Percentiles rank a stretch among this genome's conserved stretches.
These are phyloP conservation scores for Penicillium odoratum DNA, from an alignment of 495 filamentous ascomycete species.

Conservation along the genomic window DNA sequence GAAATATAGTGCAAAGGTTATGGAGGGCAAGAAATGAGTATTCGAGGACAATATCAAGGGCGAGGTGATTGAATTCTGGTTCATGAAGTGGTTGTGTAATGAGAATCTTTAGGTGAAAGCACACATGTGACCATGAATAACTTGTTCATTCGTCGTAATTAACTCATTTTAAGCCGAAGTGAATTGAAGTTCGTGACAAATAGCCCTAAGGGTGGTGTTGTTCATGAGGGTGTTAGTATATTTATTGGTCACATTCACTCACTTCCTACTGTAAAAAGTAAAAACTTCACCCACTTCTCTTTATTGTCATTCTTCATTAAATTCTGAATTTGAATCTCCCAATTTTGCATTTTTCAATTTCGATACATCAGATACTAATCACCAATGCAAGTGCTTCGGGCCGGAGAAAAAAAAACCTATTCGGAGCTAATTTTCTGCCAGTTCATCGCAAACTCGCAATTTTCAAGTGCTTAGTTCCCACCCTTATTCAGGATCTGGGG, in stretches of 20 bases:
- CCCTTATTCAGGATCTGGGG: neutral
- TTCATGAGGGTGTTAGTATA: too few species aligned
- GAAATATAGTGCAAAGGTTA: neutral
- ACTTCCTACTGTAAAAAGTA: too few species aligned
- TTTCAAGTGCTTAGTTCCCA: neutral
- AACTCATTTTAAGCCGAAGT: too few species aligned
- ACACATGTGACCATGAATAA: neutral
- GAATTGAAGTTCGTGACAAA: too few species aligned
- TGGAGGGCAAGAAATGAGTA: neutral
- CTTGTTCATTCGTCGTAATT: too few species aligned
- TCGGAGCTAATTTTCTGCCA: slow-evolving; percentile 4
- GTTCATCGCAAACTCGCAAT: neutral
- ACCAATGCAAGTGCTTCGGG: neutral
- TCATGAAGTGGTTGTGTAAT: neutral
- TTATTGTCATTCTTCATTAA: neutral
- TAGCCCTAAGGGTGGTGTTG: too few species aligned
- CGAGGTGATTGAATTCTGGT: neutral
- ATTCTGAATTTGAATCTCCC: too few species aligned
- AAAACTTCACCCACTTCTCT: too few species aligned
- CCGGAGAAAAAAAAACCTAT: neutral
- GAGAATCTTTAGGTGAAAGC: neutral
- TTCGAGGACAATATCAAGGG: neutral
- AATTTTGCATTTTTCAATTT: neutral
- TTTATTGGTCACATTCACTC: too few species aligned
- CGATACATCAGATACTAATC: neutral